Conservation (phyloP, 2,329 filamentous ascomycete genomes). For the Colletotrichum chlorophyti region DNA sequence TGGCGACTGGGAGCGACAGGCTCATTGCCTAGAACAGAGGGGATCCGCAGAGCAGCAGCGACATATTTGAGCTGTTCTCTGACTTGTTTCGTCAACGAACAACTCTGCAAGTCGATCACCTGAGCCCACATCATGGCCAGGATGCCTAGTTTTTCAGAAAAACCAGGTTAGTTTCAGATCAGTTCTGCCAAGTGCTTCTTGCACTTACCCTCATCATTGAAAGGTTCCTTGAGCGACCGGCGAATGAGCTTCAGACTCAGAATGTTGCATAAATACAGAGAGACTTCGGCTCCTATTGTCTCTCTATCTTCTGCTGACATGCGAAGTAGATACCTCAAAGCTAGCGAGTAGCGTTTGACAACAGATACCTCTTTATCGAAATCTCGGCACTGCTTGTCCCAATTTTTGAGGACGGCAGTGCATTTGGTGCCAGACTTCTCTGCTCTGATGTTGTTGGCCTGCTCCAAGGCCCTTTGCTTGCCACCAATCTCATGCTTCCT, state of each 20-base stretch:
- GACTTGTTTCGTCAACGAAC: not conserved
- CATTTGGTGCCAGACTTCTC: slow-evolving; percentile 39
- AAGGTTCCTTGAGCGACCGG: not conserved
- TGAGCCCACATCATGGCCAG: slow-evolving; percentile 4
- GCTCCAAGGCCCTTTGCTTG: slow-evolving; percentile 45
- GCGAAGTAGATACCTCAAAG: slow-evolving; percentile 50
- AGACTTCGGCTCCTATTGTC: slow-evolving; percentile 40
- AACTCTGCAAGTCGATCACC: not conserved
- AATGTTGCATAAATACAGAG: slow-evolving; percentile 43
- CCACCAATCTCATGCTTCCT: slow-evolving; percentile 37
- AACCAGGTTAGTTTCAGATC: not conserved
- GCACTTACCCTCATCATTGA: not conserved
- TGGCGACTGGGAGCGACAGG: not conserved
- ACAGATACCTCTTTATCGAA: slow-evolving; percentile 53
- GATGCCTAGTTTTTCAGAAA: not conserved
- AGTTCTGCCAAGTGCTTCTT: not conserved
- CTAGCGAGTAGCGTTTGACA: slow-evolving; percentile 53
- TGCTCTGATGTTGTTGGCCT: slow-evolving; percentile 41
- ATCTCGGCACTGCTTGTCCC: slow-evolving; percentile 50
- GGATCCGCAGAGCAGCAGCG: not conserved
- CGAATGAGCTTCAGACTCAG: slow-evolving; percentile 29
- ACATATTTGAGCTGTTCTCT: not conserved
- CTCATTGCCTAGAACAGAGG: not conserved
- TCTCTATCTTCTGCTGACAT: slow-evolving; percentile 36
- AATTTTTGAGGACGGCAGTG: slow-evolving; percentile 45